Evolutionary conservation across 495 filamentous ascomycete genomes (phyloP), one percentile per base, ranked within the genome.

Genomic region (Lophiostoma macrostomum): DNA sequence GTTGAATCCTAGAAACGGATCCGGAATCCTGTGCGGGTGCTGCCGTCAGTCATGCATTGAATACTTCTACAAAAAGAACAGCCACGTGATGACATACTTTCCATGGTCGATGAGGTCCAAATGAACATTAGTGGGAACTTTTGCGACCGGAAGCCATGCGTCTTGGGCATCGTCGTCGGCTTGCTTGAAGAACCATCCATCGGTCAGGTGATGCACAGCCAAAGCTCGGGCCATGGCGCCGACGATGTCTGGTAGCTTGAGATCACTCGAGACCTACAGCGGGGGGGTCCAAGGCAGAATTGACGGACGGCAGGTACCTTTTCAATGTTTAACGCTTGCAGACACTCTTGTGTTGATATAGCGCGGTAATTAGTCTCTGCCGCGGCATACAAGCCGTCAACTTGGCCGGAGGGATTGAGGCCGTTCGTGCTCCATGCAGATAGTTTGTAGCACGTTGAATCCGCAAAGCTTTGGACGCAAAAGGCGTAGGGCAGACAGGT

Each of bases 1-100:
- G 55, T 69, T 71, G 61, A 67, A 67, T 4, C 61, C 68, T 11
- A 69, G 44, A 49, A 69, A 69, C 12, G 68, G 68, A 43, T 71
- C 68, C 6, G 64, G 65, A 32, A 71, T 71, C 34, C 68, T 70
- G 48, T 47, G 47, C 50, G 30, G 13, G 7, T 10, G 24, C 18
- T 16, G 28, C 30, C 10, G 37, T 59, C 47, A 53, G 50, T 53
- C 29, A 63, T 49, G 32, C 36, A 25, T 22, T 56, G 28, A 54
- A 44, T 31, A 14, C 2, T 42, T 37, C 50, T 49, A 44, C 47
- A 56, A 49, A 56, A 46, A 38, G 50, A 13, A 23, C 42, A 45
- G 43, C 46, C 47, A 59, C 50, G 47, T 38, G 41, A 48, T 44
- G 31, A 62, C 65, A 30, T 64, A 69, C 67, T 58, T 64, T 23